phyloP scores from a whole-genome alignment of 352 stramenopile genomes.

The Phytophthora citricola region DNA sequence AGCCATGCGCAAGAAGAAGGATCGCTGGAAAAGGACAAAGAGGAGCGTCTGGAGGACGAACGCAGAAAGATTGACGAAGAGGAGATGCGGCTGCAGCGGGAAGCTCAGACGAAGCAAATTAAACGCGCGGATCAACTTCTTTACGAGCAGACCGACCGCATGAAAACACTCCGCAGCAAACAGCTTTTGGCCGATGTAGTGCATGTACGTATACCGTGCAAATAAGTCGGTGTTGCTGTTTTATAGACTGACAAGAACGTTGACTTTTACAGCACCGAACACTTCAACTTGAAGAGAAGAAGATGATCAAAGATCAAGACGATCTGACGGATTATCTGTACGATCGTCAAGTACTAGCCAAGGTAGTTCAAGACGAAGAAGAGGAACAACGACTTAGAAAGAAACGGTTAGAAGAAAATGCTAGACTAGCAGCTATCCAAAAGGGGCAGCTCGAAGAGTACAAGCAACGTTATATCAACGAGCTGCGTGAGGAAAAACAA shows the following conservation, averaged over 20 bases:
- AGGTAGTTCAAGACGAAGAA: conserved; percentile 59
- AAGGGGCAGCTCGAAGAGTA: conserved; percentile 86
- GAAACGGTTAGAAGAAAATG: conserved; percentile 54
- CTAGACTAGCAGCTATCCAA: conserved; percentile 63
- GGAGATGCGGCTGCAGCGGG: conserved; percentile 76
- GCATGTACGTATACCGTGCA: conserved; percentile 42
- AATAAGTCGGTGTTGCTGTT: neutral
- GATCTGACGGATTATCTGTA: conserved; percentile 60
- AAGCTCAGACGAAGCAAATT: conserved; percentile 84
- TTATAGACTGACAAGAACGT: neutral
- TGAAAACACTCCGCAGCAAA: conserved; percentile 91
- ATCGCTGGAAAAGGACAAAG: conserved; percentile 92
- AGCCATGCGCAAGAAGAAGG: conserved; percentile 90
- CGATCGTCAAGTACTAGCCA: conserved; percentile 55
- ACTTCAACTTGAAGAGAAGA: conserved; percentile 83
- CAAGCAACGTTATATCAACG: conserved; percentile 80
- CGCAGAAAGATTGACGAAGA: conserved; percentile 81
- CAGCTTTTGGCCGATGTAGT: conserved; percentile 89
- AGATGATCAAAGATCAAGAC: conserved; percentile 68
- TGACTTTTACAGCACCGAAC: conserved; percentile 59
- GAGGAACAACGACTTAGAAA: conserved; percentile 56
- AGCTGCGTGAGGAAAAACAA: conserved; percentile 76
- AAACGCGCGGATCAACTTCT: conserved; percentile 84
- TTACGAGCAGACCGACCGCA: conserved; percentile 93
- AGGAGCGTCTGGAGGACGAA: conserved; percentile 81